Evolutionary conservation across 441 rosid species (phyloP), one percentile per base, ranked within the genome.

Genomic region (Gossypium laxum): DNA sequence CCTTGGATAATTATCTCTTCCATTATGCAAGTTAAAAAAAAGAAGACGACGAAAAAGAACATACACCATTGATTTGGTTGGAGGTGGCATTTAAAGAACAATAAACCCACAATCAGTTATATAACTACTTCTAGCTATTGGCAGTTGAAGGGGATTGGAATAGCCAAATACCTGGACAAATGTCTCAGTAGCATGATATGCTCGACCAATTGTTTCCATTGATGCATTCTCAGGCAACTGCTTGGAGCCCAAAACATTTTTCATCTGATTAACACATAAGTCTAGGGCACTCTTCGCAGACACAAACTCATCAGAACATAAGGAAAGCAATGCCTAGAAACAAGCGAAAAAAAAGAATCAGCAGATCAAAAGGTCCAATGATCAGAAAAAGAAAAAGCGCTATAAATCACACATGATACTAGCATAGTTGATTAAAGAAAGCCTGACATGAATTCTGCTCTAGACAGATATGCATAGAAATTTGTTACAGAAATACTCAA

Each of bases 151-250:
- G 64, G 64, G 62, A 55, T 15, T 12, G 47, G 63, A 71, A 47
- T 41, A 61, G 34, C 62, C 32, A 30, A 73, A 17, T 80, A 94
- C 99, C 98, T 94, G 99, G 57, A 86, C 91, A 83, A 92, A 87
- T 74, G 94, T 86, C 86, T 94, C 97, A 0, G 96, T 90, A 0
- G 91, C 97, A 79, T 88, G 98, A 82, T 89, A 92, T 69, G 97
- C 98, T 72, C 87, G 87, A 65, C 99, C 98, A 75, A 94, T 82
- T 71, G 87, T 90, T 82, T 94, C 99, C 85, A 92, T 87, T 67
- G 98, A 90, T 54, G 94, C 88, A 87, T 77, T 88, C 79, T 88
- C 96, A 30, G 99, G 93, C 82, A 94, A 69, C 77, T 88, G 97
- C 74, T 84, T 86, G 73, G 89, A 85, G 86, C 89, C 84, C 79